Evolutionary conservation across 2,329 filamentous ascomycete genomes (phyloP).

Genomic region (Nemania diffusa): DNA sequence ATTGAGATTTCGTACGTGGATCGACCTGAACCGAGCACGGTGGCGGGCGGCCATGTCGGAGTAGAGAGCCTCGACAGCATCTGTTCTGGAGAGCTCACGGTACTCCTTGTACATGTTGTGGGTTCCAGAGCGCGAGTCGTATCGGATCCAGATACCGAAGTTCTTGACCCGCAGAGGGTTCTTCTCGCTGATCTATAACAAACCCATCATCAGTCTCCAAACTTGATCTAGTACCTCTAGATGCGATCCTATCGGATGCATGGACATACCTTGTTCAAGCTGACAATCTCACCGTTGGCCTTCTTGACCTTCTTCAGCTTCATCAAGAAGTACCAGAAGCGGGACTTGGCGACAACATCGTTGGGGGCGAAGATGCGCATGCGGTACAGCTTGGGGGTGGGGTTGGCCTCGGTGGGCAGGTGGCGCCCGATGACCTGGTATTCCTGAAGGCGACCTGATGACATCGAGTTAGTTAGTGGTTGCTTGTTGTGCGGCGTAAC

Average conservation of each 20-base stretch:
- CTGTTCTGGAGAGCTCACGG: conserved; percentile 96
- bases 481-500: conserved; percentile 4
- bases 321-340: conserved; percentile 99
- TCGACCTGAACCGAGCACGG: conserved; percentile 96
- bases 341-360: conserved; percentile 97
- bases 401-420: conserved; percentile 96
- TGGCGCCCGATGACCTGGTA: conserved; percentile 99
- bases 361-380: conserved; percentile 99
- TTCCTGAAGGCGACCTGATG: conserved; percentile 96
- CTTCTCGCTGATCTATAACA: conserved; percentile 93
- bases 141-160: conserved; percentile 99
- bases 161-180: conserved; percentile 99
- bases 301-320: conserved; percentile 99
- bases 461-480: conserved; percentile 52
- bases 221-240: neutral
- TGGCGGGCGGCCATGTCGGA: conserved; percentile 99
- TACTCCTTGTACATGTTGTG: conserved; percentile 99
- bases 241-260: neutral
- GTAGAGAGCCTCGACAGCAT: conserved; percentile 97
- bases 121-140: conserved; percentile 99
- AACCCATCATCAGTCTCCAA: conserved; percentile 31
- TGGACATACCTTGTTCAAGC: conserved; percentile 86
- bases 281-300: conserved; percentile 99
- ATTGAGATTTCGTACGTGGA: conserved; percentile 78
- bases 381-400: conserved; percentile 98